phyloP scores from a whole-genome alignment of 306 rosid genomes.

The Dalbergia cochinchinensis region DNA sequence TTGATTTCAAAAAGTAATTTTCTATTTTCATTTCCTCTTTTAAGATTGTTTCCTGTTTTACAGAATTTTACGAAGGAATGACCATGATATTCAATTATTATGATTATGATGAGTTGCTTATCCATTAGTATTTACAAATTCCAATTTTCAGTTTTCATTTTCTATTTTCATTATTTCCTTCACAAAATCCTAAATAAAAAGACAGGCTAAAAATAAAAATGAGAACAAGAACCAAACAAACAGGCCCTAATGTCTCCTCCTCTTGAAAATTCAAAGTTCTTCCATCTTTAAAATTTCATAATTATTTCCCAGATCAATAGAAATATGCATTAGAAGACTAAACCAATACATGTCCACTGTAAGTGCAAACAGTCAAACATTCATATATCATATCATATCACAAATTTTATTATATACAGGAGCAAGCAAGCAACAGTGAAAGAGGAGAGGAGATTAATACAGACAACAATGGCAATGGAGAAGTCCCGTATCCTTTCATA shows the following conservation, averaged over 20 bases:
- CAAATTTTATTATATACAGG: background rate
- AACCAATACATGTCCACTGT: background rate
- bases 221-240: too few relatives aligned
- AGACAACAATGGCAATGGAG: constrained; percentile 96
- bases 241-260: background rate
- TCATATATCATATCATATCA: constrained; percentile 15
- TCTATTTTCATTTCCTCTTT: too few relatives aligned
- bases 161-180: too few relatives aligned
- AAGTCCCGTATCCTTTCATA: constrained; percentile 92
- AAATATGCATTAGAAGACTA: background rate
- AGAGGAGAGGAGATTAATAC: constrained; percentile 72
- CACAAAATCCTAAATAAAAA: too few relatives aligned
- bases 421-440: constrained; percentile 32
- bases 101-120: too few relatives aligned
- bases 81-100: too few relatives aligned
- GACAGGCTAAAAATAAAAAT: too few relatives aligned
- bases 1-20: too few relatives aligned
- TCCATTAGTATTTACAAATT: too few relatives aligned
- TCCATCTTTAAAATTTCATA: background rate
- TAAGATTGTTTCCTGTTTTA: too few relatives aligned
- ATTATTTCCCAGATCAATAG: constrained; percentile 4
- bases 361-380: background rate
- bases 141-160: too few relatives aligned
- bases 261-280: constrained; percentile 24
- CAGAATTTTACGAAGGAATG: too few relatives aligned